These are phyloP conservation scores for Sordariomycetes sp. DNA, from an alignment of 2,329 filamentous ascomycete species.

Conservation along the genomic window DNA sequence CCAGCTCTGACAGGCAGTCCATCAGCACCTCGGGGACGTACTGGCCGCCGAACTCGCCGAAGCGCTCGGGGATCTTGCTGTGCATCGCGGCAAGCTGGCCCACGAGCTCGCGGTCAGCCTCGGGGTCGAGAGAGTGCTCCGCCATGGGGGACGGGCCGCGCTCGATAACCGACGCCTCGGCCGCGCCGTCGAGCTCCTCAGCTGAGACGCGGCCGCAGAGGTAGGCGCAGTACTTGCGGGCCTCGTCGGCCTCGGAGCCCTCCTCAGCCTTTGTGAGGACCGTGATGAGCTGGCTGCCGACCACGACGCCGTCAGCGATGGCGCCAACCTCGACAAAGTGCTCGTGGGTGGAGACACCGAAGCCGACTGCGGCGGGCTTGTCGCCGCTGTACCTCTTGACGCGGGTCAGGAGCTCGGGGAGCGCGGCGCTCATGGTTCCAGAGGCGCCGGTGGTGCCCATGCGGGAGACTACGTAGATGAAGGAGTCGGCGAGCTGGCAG, in stretches of 20 bases:
- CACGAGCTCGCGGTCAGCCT: slow-evolving; percentile 47
- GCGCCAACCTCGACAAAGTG: slow-evolving; percentile 79
- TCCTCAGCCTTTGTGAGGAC: slow-evolving; percentile 56
- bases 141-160: slow-evolving; percentile 26
- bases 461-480: slow-evolving; percentile 95
- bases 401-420: slow-evolving; percentile 68
- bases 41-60: slow-evolving; percentile 92
- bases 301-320: slow-evolving; percentile 87
- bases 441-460: slow-evolving; percentile 94
- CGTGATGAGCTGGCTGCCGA: slow-evolving; percentile 89
- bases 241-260: slow-evolving; percentile 47
- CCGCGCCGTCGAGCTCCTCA: slow-evolving; percentile 5
- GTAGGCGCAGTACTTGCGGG: slow-evolving; percentile 77
- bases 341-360: slow-evolving; percentile 89
- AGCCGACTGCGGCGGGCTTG: slow-evolving; percentile 83
- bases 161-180: slow-evolving; percentile 45
- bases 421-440: slow-evolving; percentile 65
- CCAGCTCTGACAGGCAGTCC: slow-evolving; percentile 86
- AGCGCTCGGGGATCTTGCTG: slow-evolving; percentile 66
- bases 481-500: slow-evolving; percentile 93
- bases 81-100: slow-evolving; percentile 78
- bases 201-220: slow-evolving; percentile 32
- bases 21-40: slow-evolving; percentile 96
- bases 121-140: slow-evolving; percentile 43
- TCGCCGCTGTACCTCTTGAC: slow-evolving; percentile 90